Evolutionary conservation across 768 basidiomycete species (phyloP), one percentile per base, ranked within the genome.

Genomic region (Rhodotorula paludigena): DNA sequence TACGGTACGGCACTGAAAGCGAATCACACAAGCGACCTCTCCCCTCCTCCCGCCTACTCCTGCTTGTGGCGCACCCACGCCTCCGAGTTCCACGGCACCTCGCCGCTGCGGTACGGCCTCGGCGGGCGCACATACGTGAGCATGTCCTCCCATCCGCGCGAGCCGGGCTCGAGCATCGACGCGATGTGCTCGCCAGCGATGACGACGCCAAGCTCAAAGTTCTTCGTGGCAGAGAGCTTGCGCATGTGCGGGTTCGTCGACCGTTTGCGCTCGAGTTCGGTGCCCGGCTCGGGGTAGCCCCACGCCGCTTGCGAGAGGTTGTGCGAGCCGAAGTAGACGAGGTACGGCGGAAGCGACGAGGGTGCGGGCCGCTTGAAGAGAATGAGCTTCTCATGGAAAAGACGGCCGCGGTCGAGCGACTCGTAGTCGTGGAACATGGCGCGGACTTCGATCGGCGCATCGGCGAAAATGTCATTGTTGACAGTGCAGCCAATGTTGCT

Each of bases 131-230:
- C 49, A n/a, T 64, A 72, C 28, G 70, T 57, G 18, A 72, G 28
- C 20, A 68, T 42, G 44, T 68, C 66, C 16, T 68, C 65, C 70
- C 70, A 72, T 1, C n/a, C n/a, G n/a, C n/a, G 41, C 14, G 57
- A 48, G 2, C 62, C 70, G 10, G 36, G 28, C 63, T 72, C 70
- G 30, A 72, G 53, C 38, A 72, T 38, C 10, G 21, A 38, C 32
- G 30, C 35, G 36, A 68, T 32, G 47, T 55, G 44, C 21, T 49
- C 33, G 4, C 70, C 65, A 7, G 33, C 52, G 36, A 72, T 30
- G 36, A 68, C 53, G 38, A 72, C 58, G 36, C 70, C 70, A 25
- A 66, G 57, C 64, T 72, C 70, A n/a, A n/a, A 64, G 56, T 72
- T 72, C 9, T 11, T 21, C n/a, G 16, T 10, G 44, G 0, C 35